Percentiles rank a stretch among this genome's conserved stretches.
These are phyloP conservation scores for Syzygium malaccense DNA, from an alignment of 441 rosid genomes.

Conservation along the genomic window DNA sequence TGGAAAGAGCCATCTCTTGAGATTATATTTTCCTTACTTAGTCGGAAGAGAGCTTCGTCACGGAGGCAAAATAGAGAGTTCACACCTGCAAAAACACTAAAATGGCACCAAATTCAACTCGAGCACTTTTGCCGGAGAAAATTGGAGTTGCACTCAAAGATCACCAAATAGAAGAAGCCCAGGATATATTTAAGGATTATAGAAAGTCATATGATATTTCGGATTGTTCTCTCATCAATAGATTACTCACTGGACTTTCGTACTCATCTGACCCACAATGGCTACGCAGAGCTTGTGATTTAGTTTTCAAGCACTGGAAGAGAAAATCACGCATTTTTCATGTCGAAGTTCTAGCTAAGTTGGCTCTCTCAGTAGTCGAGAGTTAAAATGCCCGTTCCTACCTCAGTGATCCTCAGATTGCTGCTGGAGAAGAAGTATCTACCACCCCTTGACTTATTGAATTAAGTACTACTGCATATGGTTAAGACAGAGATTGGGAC, in stretches of 20 bases:
- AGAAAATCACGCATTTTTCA: slow-evolving; percentile 31
- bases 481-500: slow-evolving; percentile 64
- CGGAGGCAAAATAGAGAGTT: neutral
- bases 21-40: neutral
- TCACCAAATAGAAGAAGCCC: slow-evolving; percentile 48
- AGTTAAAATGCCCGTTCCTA: slow-evolving; percentile 51
- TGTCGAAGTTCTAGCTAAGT: slow-evolving; percentile 31
- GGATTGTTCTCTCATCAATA: slow-evolving; percentile 18
- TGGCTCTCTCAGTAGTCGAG: slow-evolving; percentile 58
- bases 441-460: slow-evolving; percentile 23
- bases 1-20: neutral
- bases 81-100: neutral
- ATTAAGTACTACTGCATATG: slow-evolving; percentile 51
- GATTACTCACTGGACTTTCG: slow-evolving; percentile 44
- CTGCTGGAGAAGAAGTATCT: slow-evolving; percentile 39
- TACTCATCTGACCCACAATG: slow-evolving; percentile 52
- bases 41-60: neutral
- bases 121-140: slow-evolving; percentile 38
- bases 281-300: slow-evolving; percentile 42
- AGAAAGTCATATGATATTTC: slow-evolving; percentile 58
- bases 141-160: slow-evolving; percentile 46
- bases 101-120: slow-evolving; percentile 23
- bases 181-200: slow-evolving; percentile 52
- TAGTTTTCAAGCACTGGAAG: slow-evolving; percentile 31
- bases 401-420: slow-evolving; percentile 40